Evolutionary conservation across 1,139 yeast genomes (phyloP), one percentile per base, ranked within the genome.

Genomic region (Candida sp.): DNA sequence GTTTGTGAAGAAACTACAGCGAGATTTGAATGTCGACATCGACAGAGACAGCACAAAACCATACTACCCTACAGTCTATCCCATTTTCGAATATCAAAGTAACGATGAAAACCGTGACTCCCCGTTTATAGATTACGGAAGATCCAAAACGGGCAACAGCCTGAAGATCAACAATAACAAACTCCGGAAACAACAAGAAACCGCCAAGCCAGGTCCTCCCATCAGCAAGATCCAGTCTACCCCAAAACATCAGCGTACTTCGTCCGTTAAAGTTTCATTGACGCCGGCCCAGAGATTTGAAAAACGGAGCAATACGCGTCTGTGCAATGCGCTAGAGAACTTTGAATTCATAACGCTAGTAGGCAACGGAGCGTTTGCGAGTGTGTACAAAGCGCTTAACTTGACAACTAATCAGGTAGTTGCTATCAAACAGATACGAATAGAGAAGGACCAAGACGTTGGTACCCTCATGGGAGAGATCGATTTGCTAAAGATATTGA

Each of bases 361-460:
- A 42, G 99, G 99, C 12, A 84, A 88, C 60, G 99, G 99, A 32
- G 91, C 97, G 22, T 94, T 92, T 73, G 99, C 99, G 52, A 88
- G 86, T 56, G 99, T 94, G 28, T 94, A 89, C 74, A 86, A 85
- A 65, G 97, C 96, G 23, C 72, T 82, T 32, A 90, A 91, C 60
- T 72, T 80, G 52, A 74, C 72, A 48, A 88, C 90, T 0, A 84
- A 85, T 4, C 88, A 85, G 50, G 80, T 85, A 3, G 91, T 89
- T 8, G 99, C 99, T 0, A 85, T 94, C 48, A 94, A 96, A 67
- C 94, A 89, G 62, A 86, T 94, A 28, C 74, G 82, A 27, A 75
- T 90, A 43, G 87, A 76, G 35, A 66, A 65, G 50, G 75, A 71
- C 54, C 78, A 75, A 56, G 74, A 76, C 55, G 74, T 75, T 56